A percentile compares a stretch with the other conserved stretches of the same genome.
Conservation (phyloP, 352 stramenopile species). For the Phytopythium delawarense region DNA sequence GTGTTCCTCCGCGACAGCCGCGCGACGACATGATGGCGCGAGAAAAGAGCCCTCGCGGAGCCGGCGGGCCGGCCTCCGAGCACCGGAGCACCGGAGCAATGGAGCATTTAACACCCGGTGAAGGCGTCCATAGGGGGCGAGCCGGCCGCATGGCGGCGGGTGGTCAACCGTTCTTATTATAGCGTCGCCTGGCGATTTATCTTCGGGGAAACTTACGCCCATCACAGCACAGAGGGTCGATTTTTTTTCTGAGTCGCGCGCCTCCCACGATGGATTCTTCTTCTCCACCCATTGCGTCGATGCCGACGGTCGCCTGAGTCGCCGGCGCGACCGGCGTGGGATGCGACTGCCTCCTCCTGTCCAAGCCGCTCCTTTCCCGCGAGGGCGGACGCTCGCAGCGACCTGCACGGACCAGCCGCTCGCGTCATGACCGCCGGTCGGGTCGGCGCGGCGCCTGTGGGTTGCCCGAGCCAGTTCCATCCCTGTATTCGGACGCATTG, state of each 20-base stretch:
- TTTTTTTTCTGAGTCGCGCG: neutral
- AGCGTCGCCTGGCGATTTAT: neutral
- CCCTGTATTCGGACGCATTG: neutral
- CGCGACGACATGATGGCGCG: neutral
- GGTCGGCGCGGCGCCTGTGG: neutral
- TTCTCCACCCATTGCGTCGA: neutral
- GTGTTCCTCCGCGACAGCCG: slow-evolving; percentile 1
- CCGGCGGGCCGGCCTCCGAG: no score
- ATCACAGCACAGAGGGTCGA: neutral
- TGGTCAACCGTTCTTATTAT: slow-evolving; percentile 1
- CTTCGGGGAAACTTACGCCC: neutral
- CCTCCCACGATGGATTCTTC: slow-evolving; percentile 1
- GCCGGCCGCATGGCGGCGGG: neutral
- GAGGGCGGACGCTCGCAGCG: no score
- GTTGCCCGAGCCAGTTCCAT: neutral
- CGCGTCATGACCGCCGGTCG: neutral
- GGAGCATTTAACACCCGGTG: no score
- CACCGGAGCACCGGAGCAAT: no score
- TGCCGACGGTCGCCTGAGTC: neutral
- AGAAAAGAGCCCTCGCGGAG: neutral
- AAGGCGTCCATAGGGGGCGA: no score
- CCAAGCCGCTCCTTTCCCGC: neutral
- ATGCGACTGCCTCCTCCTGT: neutral
- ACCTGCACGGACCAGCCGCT: no score
- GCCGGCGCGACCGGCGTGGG: neutral